These are phyloP conservation scores for Zymoseptoria tritici DNA, from an alignment of 2,329 filamentous ascomycete species.

Conservation along the genomic window DNA sequence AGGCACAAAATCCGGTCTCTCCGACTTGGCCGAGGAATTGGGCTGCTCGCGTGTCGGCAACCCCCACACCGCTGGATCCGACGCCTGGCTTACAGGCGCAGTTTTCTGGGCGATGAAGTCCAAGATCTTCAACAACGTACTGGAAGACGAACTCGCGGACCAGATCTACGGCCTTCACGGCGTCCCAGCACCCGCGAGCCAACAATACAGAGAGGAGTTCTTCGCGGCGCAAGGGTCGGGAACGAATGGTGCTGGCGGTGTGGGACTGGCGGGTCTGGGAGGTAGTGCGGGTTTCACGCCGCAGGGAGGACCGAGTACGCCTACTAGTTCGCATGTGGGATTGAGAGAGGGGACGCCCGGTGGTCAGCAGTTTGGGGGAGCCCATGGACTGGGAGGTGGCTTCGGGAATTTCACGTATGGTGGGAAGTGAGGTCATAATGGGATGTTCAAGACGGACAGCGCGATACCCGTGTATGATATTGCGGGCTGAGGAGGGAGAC, in stretches of 20 bases:
- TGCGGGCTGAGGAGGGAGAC: background rate
- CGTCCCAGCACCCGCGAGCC: constrained; percentile 47
- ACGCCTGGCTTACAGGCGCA: constrained; percentile 84
- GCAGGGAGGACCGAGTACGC: constrained; percentile 15
- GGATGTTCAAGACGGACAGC: too few relatives aligned
- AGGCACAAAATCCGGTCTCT: constrained; percentile 83
- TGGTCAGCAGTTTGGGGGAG: background rate
- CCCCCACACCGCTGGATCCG: constrained; percentile 87
- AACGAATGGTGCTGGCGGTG: constrained; percentile 11
- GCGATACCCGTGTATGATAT: background rate
- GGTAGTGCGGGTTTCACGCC: constrained; percentile 14
- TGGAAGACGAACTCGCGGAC: constrained; percentile 72
- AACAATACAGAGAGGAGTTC: constrained; percentile 39
- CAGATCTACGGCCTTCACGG: constrained; percentile 89
- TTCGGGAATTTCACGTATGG: background rate
- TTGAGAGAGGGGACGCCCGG: constrained; percentile 15
- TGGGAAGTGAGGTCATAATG: too few relatives aligned
- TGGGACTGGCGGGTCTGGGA: constrained; percentile 12
- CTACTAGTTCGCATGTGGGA: constrained; percentile 14
- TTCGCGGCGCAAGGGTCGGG: constrained; percentile 36
- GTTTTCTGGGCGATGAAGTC: constrained; percentile 92
- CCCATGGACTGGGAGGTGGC: background rate
- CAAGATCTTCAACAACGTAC: constrained; percentile 75
- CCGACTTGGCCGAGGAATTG: constrained; percentile 88
- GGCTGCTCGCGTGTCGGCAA: constrained; percentile 82